Conservation (phyloP, 1,284 basidiomycete genomes). For the Ceratobasidium sp. region DNA sequence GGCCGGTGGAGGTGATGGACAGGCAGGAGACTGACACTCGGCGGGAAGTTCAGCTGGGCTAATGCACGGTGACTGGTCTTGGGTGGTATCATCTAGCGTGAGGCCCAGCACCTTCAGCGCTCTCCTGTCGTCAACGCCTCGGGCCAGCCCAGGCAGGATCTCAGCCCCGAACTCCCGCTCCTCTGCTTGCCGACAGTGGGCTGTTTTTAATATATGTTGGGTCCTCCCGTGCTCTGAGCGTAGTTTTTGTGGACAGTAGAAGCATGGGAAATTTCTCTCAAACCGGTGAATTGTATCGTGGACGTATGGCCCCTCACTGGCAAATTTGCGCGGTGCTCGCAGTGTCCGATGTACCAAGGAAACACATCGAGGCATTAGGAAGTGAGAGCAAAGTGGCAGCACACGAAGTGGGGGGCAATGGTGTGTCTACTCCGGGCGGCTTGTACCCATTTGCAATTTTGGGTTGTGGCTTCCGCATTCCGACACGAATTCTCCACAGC, state of each 20-base stretch:
- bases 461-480: too few species aligned
- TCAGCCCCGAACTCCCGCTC: background rate
- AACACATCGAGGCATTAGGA: too few species aligned
- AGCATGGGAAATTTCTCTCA: background rate
- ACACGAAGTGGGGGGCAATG: too few species aligned
- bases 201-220: background rate
- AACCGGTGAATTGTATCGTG: background rate
- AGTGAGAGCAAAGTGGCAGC: too few species aligned
- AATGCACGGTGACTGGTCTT: background rate
- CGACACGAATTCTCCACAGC: too few species aligned
- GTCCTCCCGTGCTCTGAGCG: background rate
- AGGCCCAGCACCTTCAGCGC: too few species aligned
- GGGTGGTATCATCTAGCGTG: background rate
- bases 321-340: background rate
- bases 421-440: too few species aligned
- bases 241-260: background rate
- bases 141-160: background rate
- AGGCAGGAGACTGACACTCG: background rate
- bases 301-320: constrained; percentile 11
- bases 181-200: background rate
- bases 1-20: background rate
- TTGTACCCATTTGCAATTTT: too few species aligned
- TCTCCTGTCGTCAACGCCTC: too few species aligned
- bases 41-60: background rate
- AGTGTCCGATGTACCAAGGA: background rate